A percentile compares a stretch with the other conserved stretches of the same genome.
phyloP scores from a whole-genome alignment of 306 rosid genomes.

The Inga laurina region DNA sequence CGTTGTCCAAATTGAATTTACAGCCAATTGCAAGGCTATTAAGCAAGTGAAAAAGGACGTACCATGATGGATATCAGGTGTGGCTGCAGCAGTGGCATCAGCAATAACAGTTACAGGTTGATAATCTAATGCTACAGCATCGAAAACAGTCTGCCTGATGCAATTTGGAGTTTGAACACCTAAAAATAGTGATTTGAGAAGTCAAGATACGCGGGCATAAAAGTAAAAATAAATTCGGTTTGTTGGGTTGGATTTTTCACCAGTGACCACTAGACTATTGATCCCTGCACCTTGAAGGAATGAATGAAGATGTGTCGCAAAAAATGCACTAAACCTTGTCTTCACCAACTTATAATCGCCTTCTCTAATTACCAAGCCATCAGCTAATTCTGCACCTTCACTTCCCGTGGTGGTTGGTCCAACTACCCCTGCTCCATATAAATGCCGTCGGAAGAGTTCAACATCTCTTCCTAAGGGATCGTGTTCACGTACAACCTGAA shows the following conservation, averaged over 20 bases:
- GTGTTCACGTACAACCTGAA: slow-evolving; percentile 85
- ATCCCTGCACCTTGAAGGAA: slow-evolving; percentile 69
- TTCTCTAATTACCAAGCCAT: slow-evolving; percentile 76
- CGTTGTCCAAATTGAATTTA: slow-evolving; percentile 1
- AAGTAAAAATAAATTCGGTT: background rate
- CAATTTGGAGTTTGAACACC: slow-evolving; percentile 99
- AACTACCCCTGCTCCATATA: slow-evolving; percentile 47
- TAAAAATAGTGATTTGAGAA: slow-evolving; percentile 26
- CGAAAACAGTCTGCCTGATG: slow-evolving; percentile 87
- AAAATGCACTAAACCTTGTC: slow-evolving; percentile 91
- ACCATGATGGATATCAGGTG: slow-evolving; percentile 73
- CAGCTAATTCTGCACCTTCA: slow-evolving; percentile 73
- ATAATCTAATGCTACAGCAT: slow-evolving; percentile 87
- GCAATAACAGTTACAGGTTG: slow-evolving; percentile 62
- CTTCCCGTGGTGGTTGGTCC: slow-evolving; percentile 67
- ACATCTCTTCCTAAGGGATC: slow-evolving; percentile 89
- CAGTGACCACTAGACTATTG: slow-evolving; percentile 63
- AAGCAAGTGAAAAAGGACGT: slow-evolving; percentile 30
- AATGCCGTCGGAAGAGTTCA: slow-evolving; percentile 77
- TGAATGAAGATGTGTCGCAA: slow-evolving; percentile 76
- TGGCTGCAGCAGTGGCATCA: slow-evolving; percentile 95
- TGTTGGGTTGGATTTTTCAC: slow-evolving; percentile 40
- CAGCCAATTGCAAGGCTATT: slow-evolving; percentile 5
- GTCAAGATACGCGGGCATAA: slow-evolving; percentile 21
- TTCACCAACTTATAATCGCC: slow-evolving; percentile 87